Evolutionary conservation across 768 basidiomycete species (phyloP), one percentile per base, ranked within the genome.

Genomic region (Lactarius psammicola): DNA sequence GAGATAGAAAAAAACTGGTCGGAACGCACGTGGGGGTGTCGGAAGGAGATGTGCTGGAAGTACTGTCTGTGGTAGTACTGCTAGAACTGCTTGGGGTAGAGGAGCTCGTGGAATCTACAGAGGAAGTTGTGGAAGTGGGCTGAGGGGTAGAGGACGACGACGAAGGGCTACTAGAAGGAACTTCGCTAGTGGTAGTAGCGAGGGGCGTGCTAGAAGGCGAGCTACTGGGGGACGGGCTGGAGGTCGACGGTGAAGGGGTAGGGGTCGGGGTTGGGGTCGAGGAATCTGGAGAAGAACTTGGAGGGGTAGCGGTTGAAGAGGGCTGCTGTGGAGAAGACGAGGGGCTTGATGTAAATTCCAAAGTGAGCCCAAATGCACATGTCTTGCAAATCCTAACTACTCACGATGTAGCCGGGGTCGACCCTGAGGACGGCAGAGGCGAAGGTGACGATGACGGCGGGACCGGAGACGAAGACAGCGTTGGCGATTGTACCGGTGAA

Each of bases 11-110:
- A 59, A 62, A 65, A 68, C 59, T 67, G 63, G 62, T 69, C 62
- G 72, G 69, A 70, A 71, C 72, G 66, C 75, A 73, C 30, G 67
- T 63, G 56, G 70, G 58, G 10, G 31, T 8, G 9, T 55, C n/a
- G 9, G 63, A 40, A 33, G 68, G 56, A 55, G 36, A 23, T 26
- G 33, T 33, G 7, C 31, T 42, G 10, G 58, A 58, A 49, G 53
- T 53, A 31, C 28, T 18, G 6, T 33, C 23, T 4, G 56, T 10
- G 4, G 40, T 55, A 30, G 8, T 4, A 55, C 18, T 18, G 30
- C 26, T 46, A 23, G 46, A 60, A 44, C 34, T 67, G 17, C 38
- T 54, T 0, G 51, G 0, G 10, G 2, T 67, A 2, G 31, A 20
- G 31, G 65, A 42, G 49, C 33, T 62, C 18, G 60, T 51, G 10